Base-by-base conservation (phyloP, 257 asterid genomes). In the Solanum tarapatanum region DNA sequence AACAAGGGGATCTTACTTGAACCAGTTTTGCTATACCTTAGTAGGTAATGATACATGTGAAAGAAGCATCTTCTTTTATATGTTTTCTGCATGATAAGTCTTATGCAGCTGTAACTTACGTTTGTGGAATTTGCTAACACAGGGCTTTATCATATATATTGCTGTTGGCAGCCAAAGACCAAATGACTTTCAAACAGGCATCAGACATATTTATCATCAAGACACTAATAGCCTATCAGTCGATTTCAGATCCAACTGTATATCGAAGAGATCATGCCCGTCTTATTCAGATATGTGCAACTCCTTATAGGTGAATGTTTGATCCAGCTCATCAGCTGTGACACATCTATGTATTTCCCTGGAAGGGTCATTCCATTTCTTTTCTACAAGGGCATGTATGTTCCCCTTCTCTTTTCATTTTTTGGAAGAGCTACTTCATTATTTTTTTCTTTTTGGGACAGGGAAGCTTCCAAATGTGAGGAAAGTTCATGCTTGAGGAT, bases 401-500 rank as follows among this genome's bases (percentile, higher is more conserved):
- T 36, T 85, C 73, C 86, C 70, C 87, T 83, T 19, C 41, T 87
- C 35, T 88, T 86, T 77, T 86, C 79, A 10, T 5, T 85, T 6
- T 70, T 86, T 58, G 55, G 79, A 36, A 70, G 87, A 87, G 69
- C 72, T 85, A 84, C 83, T 74, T 39, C 84, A 85, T 88, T 84
- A 85, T 55, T 79, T 70, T 88, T 28, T 91, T 87, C 86, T 79
- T 62, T 74, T 74, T 80, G 86, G 84, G 82, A 91, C 94, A 97
- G 99, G 94, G 99, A 97, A 92, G 93, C 98, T 89, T 92, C 95
- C 23, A 92, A 89, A 92, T 94, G 93, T 41, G 98, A 93, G 92
- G 99, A 95, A 93, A 96, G 99, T 91, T 96, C 99, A 86, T 96
- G 98, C 92, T 91, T 97, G 91, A 91, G 95, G 93, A 88, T 90